phyloP scores from a whole-genome alignment of 163 green algal species.

The Scenedesmus sp. region DNA sequence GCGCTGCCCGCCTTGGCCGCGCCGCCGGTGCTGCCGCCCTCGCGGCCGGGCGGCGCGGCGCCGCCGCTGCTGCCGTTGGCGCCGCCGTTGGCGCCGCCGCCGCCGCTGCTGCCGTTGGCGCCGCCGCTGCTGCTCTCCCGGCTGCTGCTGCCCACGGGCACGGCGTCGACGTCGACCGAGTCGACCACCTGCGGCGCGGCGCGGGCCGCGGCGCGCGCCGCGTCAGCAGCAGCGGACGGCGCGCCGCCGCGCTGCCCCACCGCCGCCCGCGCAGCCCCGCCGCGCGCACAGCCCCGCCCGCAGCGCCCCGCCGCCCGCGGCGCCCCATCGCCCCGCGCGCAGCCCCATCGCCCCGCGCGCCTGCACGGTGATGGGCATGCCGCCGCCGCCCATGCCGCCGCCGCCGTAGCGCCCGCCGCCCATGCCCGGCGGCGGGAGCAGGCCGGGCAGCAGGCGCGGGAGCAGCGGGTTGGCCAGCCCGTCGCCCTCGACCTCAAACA shows the following conservation, averaged over 20 bases:
- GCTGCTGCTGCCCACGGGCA: constrained; percentile 11
- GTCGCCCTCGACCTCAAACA: constrained; percentile 41
- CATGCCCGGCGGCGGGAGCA: constrained; percentile 37
- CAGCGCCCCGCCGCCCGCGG: no score
- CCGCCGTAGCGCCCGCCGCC: neutral
- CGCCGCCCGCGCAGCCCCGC: no score
- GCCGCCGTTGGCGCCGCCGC: neutral
- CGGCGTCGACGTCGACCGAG: constrained; percentile 6
- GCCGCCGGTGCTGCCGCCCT: constrained; percentile 9
- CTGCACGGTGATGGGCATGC: constrained; percentile 35
- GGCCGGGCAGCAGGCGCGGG: constrained; percentile 7
- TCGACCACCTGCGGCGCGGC: no score
- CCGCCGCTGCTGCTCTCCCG: neutral
- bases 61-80: neutral
- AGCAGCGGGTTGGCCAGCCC: constrained; percentile 14
- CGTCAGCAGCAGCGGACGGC: no score
- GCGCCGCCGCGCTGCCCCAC: no score
- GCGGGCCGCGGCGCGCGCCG: no score
- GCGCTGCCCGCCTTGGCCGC: neutral
- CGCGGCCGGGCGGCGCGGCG: no score
- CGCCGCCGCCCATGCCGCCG: neutral
- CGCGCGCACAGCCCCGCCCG: no score
- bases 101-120: neutral
- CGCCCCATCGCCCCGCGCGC: no score
- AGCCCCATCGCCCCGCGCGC: no score